These are phyloP conservation scores for Lasiosphaeria ovina DNA, from an alignment of 495 filamentous ascomycete genomes.

Conservation along the genomic window DNA sequence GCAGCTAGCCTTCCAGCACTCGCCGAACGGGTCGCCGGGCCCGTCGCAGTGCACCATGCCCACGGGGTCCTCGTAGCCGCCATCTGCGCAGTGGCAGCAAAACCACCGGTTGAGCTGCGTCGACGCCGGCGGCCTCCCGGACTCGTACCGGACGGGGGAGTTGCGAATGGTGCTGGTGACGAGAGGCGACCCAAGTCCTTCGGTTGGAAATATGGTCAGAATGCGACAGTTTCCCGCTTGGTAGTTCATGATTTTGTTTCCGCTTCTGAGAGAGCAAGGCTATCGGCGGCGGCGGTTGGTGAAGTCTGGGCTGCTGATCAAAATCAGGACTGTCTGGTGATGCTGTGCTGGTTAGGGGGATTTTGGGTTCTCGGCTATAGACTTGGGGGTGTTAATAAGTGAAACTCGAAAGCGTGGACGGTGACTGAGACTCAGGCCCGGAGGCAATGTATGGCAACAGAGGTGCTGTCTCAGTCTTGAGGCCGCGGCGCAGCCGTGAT, in stretches of 20 bases:
- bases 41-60: slow-evolving; percentile 22
- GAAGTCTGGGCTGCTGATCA: no score
- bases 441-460: no score
- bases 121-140: neutral
- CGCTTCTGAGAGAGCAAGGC: neutral
- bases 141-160: slow-evolving; percentile 12
- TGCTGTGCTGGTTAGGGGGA: no score
- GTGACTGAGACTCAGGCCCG: no score
- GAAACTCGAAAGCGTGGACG: no score
- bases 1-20: slow-evolving; percentile 5
- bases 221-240: slow-evolving; percentile 18
- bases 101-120: slow-evolving; percentile 29
- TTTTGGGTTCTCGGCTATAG: no score
- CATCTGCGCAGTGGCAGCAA: slow-evolving; percentile 26
- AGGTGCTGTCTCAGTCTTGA: no score
- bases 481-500: no score
- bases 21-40: no score
- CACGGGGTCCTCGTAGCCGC: slow-evolving; percentile 20
- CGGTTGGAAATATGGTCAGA: slow-evolving; percentile 27
- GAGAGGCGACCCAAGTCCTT: slow-evolving; percentile 21
- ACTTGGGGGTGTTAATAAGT: no score
- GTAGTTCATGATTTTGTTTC: slow-evolving; percentile 1
- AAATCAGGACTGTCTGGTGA: no score
- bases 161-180: slow-evolving; percentile 8
- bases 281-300: no score